Conservation (phyloP, 345 rosid species). For the Durio zibethinus region DNA sequence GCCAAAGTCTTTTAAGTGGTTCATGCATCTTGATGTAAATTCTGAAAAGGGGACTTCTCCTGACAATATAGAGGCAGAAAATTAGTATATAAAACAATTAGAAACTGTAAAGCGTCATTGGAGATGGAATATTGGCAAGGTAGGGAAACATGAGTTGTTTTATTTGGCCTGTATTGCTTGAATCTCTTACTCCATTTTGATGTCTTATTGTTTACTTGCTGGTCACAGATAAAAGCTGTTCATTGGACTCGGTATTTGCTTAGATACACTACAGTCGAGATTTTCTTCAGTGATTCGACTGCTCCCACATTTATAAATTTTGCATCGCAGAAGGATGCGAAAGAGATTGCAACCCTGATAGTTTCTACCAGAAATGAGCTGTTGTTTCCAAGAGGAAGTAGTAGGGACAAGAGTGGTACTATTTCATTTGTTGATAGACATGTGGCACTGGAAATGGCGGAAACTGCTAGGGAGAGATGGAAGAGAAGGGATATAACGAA, state of each 20-base stretch:
- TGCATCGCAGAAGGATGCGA: constrained; percentile 73
- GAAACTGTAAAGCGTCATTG: constrained; percentile 77
- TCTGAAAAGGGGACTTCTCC: constrained; percentile 41
- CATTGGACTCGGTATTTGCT: constrained; percentile 97
- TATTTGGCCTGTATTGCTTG: constrained; percentile 6
- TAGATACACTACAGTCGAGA: constrained; percentile 82
- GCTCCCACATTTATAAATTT: constrained; percentile 83
- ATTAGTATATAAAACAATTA: constrained; percentile 42
- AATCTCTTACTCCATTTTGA: constrained; percentile 21
- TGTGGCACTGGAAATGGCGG: constrained; percentile 88
- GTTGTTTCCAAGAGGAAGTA: constrained; percentile 71
- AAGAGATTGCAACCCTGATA: constrained; percentile 77
- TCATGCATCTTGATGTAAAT: constrained; percentile 38
- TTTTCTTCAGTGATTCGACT: constrained; percentile 70
- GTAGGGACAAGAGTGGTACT: constrained; percentile 73
- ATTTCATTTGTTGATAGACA: constrained; percentile 88
- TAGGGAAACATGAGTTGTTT: constrained; percentile 22
- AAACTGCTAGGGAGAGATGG: constrained; percentile 93
- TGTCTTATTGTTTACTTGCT: constrained; percentile 21
- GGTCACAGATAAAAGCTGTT: constrained; percentile 68
- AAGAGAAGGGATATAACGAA: constrained; percentile 90
- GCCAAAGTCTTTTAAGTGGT: constrained; percentile 56
- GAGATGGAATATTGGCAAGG: constrained; percentile 91
- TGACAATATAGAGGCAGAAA: constrained; percentile 49
- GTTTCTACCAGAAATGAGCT: constrained; percentile 85